These are phyloP conservation scores for Reutealis trisperma DNA, from an alignment of 345 rosid genomes.

Conservation along the genomic window DNA sequence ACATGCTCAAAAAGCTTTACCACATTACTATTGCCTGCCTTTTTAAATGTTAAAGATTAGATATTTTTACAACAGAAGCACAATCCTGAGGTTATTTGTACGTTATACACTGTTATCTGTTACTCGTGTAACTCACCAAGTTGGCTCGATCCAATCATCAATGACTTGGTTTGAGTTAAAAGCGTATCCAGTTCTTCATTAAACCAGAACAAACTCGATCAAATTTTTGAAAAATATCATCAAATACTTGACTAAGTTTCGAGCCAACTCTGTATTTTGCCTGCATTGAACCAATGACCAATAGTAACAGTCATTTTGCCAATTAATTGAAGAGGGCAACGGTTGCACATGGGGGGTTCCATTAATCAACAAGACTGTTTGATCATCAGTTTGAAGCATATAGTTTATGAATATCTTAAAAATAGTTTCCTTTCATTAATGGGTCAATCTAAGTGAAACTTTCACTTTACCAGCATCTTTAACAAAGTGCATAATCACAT, in stretches of 20 bases:
- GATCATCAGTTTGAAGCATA: neutral
- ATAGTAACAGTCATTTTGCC: slow-evolving; percentile 28
- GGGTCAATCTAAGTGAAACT: neutral
- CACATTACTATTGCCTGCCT: neutral
- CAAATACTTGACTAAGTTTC: slow-evolving; percentile 54
- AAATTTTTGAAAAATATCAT: slow-evolving; percentile 43
- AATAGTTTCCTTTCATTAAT: neutral
- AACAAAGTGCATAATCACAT: neutral
- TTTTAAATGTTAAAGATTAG: neutral
- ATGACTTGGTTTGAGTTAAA: slow-evolving; percentile 44
- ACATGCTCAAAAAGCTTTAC: neutral
- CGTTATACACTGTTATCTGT: neutral
- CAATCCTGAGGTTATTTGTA: slow-evolving; percentile 2
- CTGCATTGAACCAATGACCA: slow-evolving; percentile 53
- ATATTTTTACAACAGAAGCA: slow-evolving; percentile 6
- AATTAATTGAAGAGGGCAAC: slow-evolving; percentile 11
- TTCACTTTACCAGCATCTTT: neutral
- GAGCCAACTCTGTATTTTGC: slow-evolving; percentile 61
- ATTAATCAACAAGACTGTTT: neutral
- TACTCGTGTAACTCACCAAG: slow-evolving; percentile 43
- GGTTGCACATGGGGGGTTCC: neutral
- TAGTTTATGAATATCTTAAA: neutral
- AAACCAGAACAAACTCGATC: slow-evolving; percentile 54
- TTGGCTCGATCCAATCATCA: slow-evolving; percentile 59
- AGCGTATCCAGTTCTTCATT: slow-evolving; percentile 55